Base-by-base conservation (phyloP, 257 asterid genomes). In the Echites panduratus region DNA sequence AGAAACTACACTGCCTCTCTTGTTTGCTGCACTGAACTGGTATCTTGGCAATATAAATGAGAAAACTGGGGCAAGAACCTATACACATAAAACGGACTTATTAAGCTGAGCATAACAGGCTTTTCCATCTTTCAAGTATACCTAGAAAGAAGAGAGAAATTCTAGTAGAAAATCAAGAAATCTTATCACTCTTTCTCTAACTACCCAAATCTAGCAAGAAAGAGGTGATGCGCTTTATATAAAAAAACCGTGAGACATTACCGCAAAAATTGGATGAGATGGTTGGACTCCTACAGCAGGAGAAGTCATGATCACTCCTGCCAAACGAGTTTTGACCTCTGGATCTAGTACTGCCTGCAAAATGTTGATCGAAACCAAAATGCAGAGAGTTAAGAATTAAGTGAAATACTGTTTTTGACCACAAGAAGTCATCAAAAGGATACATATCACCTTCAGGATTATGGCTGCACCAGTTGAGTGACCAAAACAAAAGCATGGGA, bases 391-490 rank as follows among this genome's bases (percentile, higher is more conserved):
- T 29, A 27, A 66, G 26, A 14, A 27, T 3, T 16, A 9, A 44
- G 61, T 43, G 3, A 19, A 58, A 19, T 17, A 61, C 11, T 16
- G 38, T 40, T 26, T 35, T 53, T 64, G n/a, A 43, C 9, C 17
- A 70, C 2, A 9, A 64, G 43, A 11, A 20, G 49, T 20, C 50
- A 58, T 41, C 16, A 38, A 24, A 43, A 10, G 24, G 29, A 44
- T 16, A 49, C 45, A 27, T 38, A 24, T 75, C 77, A 91, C 98
- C 98, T 89, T 93, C 73, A 93, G 84, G 74, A 89, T 59, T 71
- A 93, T 93, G 43, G 98, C 96, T 52, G 89, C 98, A 48, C 98
- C 97, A 47, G 98, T 91, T 2, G 98, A 93, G 75, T 93, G 98
- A 54, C 98, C 98, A 62, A 91, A 93, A 81, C 94, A 91, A 79